Base-by-base conservation (phyloP, 441 rosid species). In the Flueggea neowawraea region DNA sequence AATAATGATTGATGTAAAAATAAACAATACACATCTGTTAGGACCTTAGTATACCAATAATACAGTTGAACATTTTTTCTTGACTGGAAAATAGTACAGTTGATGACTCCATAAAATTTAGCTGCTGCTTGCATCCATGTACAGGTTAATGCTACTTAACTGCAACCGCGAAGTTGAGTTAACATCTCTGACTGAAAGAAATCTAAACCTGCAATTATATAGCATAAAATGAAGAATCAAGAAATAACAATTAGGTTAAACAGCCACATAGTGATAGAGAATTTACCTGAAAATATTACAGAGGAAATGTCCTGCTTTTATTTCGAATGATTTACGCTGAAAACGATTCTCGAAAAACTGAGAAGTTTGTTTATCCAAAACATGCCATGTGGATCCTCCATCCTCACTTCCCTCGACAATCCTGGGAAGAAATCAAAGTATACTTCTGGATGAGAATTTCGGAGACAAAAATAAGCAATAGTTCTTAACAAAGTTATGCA, bases 351-450 rank as follows among this genome's bases (percentile, higher is more conserved):
- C 80, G 50, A 95, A 95, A 60, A 75, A 31, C 68, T 86, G 91
- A 17, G 81, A 68, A 54, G 77, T 79, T 62, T 69, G 92, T 67
- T 74, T 72, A 71, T 91, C 97, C 61, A 95, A 16, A 68, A 81
- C 65, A 51, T 50, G 75, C 99, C 99, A 91, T 57, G 69, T 74
- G 10, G 77, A 79, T 65, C 98, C 96, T 12, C 86, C 83, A 16
- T 95, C 88, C 9, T 52, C 65, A 69, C 96, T 91, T 74, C 95
- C 99, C 78, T 95, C 93, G 16, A 91, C 62, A 58, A 91, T 69
- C 99, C 97, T 95, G 75, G n/a, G 10, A 1, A 64, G 47, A 57
- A 52, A 52, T 13, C 28, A 13, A 70, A 16, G 31, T 2, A 17
- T 13, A 32, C 52, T 3, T 36, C 6, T 12, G 31, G 55, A 12